Conservation (phyloP, 176 grass and related monocot species). For the Dactylis glomerata region DNA sequence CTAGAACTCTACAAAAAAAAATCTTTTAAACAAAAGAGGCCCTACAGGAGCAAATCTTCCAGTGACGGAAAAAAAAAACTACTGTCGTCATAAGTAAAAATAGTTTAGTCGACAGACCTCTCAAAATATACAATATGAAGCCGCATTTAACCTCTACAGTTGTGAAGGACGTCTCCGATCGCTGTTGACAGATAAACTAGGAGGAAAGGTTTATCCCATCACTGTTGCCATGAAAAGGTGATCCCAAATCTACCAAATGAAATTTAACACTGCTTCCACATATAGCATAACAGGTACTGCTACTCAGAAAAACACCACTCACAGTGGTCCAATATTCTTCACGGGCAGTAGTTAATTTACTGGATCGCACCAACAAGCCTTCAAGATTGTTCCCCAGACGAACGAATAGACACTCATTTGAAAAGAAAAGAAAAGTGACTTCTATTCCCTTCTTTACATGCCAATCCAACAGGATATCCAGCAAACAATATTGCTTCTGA, state of each 20-base stretch:
- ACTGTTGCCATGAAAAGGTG: background rate
- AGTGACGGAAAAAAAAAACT: background rate
- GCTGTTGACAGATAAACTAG: background rate
- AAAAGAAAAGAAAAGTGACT: background rate
- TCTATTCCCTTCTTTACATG: background rate
- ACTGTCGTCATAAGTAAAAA: background rate
- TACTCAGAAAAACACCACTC: background rate
- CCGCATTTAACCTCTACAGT: background rate
- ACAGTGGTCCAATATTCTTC: background rate
- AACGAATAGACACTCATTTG: background rate
- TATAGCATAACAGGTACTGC: background rate
- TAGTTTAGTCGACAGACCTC: too few relatives aligned
- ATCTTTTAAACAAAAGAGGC: too few relatives aligned
- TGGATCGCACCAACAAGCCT: background rate
- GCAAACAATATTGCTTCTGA: background rate
- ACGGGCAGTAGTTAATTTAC: background rate
- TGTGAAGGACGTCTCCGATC: background rate
- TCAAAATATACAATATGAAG: background rate
- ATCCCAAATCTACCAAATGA: background rate
- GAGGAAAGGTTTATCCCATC: background rate
- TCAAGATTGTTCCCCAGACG: background rate
- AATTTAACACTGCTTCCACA: background rate
- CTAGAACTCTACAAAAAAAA: too few relatives aligned
- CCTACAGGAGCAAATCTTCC: too few relatives aligned
- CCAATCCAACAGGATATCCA: background rate